Evolutionary conservation across 164 flowering plant species (phyloP).

Genomic region (Pachysandra terminalis): DNA sequence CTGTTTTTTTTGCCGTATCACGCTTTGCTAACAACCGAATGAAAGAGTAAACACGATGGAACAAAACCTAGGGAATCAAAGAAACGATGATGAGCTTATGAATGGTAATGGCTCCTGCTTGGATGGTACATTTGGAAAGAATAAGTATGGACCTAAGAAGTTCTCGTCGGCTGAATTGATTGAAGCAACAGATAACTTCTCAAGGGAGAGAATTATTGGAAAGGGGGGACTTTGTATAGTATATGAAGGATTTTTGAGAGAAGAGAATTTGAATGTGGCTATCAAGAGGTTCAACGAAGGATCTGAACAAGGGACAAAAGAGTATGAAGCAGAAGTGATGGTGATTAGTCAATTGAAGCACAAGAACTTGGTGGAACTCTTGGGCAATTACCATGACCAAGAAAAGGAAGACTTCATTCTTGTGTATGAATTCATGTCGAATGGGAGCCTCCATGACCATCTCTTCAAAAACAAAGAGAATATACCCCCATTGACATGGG

Average conservation of each 20-base stretch:
- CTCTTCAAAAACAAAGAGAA: background rate
- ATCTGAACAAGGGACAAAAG: background rate
- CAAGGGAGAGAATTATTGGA: background rate
- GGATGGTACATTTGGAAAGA: background rate
- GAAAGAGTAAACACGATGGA: no score
- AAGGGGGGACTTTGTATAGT: background rate
- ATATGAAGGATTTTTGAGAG: background rate
- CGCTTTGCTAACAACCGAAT: no score
- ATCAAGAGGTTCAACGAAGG: background rate
- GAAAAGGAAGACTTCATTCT: background rate
- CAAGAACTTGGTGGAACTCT: background rate
- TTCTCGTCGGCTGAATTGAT: background rate
- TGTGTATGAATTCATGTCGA: background rate
- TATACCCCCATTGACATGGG: background rate
- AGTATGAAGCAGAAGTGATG: background rate
- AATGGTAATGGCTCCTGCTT: no score
- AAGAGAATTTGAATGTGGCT: background rate
- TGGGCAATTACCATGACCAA: no score
- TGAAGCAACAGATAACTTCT: background rate
- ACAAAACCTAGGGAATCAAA: no score
- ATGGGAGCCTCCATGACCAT: background rate
- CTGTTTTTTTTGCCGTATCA: no score
- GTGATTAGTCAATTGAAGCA: background rate
- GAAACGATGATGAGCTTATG: no score
- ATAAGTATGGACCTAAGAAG: background rate